Conservation (phyloP, 176 grass and related monocot genomes). For the Tillandsia leiboldiana region DNA sequence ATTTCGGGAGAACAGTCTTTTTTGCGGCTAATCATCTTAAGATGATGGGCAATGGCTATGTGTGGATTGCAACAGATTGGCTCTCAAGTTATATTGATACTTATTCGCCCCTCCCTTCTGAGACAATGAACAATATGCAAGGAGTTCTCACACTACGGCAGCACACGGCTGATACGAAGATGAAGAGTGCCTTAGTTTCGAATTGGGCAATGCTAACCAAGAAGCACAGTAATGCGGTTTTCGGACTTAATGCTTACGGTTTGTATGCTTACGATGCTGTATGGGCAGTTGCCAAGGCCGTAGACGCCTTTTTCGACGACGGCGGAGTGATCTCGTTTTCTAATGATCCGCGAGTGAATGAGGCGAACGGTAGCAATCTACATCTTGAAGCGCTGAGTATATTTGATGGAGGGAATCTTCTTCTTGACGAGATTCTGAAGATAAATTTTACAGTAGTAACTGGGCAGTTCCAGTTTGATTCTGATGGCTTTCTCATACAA, state of each 20-base stretch:
- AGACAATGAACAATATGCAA: slow-evolving; percentile 67
- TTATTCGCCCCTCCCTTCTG: slow-evolving; percentile 39
- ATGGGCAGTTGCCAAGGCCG: slow-evolving; percentile 63
- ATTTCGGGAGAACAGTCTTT: slow-evolving; percentile 37
- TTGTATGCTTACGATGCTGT: slow-evolving; percentile 85
- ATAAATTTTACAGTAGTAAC: slow-evolving; percentile 59
- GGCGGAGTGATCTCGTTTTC: slow-evolving; percentile 77
- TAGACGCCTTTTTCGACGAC: slow-evolving; percentile 67
- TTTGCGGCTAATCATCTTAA: slow-evolving; percentile 53
- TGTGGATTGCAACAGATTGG: slow-evolving; percentile 96
- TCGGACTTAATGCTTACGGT: slow-evolving; percentile 46
- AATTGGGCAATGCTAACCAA: slow-evolving; percentile 55
- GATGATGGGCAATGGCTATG: slow-evolving; percentile 81
- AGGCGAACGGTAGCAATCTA: slow-evolving; percentile 39
- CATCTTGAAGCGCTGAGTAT: slow-evolving; percentile 73
- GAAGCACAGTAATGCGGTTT: slow-evolving; percentile 45
- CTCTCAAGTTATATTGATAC: slow-evolving; percentile 67
- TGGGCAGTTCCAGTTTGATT: slow-evolving; percentile 51
- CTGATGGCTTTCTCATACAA: slow-evolving; percentile 44
- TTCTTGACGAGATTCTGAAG: slow-evolving; percentile 44
- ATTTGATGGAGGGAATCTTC: slow-evolving; percentile 58
- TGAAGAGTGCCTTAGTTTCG: slow-evolving; percentile 58
- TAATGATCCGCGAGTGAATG: slow-evolving; percentile 48
- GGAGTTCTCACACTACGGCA: slow-evolving; percentile 67
- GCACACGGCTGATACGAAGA: slow-evolving; percentile 55